A percentile compares a stretch with the other conserved stretches of the same genome.
Evolutionary conservation across 1,284 basidiomycete genomes (phyloP).

Genomic region (Papiliotrema flavescens): DNA sequence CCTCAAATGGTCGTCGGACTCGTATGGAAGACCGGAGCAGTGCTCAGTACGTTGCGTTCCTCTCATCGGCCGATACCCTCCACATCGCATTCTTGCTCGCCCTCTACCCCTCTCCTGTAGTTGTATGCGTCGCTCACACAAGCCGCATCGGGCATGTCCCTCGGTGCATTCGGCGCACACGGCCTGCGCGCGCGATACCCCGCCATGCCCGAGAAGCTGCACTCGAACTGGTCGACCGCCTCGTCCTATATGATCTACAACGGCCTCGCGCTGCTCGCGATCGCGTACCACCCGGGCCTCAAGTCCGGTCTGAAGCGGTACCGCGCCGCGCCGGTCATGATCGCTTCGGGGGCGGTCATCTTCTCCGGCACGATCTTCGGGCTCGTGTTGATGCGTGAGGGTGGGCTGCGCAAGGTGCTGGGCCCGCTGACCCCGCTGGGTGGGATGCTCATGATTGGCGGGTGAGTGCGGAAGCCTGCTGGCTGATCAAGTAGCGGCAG

Average conservation of each 20-base stretch:
- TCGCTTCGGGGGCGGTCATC: slow-evolving; percentile 61
- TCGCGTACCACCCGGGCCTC: slow-evolving; percentile 65
- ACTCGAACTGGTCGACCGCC: slow-evolving; percentile 41
- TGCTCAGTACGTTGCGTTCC: neutral
- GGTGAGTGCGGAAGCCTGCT: slow-evolving; percentile 55
- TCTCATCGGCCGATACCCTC: slow-evolving; percentile 22
- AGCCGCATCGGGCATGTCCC: slow-evolving; percentile 46
- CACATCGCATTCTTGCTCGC: neutral
- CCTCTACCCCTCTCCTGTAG: neutral
- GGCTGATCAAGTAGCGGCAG: neutral
- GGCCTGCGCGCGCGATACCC: slow-evolving; percentile 40
- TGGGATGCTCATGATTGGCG: slow-evolving; percentile 68
- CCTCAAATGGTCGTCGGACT: neutral
- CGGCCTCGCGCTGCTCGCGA: slow-evolving; percentile 66
- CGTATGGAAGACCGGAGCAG: neutral
- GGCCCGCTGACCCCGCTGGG: slow-evolving; percentile 75
- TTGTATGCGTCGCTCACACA: neutral
- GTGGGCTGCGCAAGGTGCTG: slow-evolving; percentile 56
- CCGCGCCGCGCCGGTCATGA: slow-evolving; percentile 65
- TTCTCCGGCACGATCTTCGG: slow-evolving; percentile 71
- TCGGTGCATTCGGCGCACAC: slow-evolving; percentile 48
- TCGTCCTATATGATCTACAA: slow-evolving; percentile 59
- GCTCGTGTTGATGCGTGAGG: slow-evolving; percentile 59
- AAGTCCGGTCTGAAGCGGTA: slow-evolving; percentile 42
- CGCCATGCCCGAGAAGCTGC: slow-evolving; percentile 34